A percentile compares a stretch with the other conserved stretches of the same genome.
Conservation (phyloP, 768 basidiomycete species). For the Phylloporus sp. region DNA sequence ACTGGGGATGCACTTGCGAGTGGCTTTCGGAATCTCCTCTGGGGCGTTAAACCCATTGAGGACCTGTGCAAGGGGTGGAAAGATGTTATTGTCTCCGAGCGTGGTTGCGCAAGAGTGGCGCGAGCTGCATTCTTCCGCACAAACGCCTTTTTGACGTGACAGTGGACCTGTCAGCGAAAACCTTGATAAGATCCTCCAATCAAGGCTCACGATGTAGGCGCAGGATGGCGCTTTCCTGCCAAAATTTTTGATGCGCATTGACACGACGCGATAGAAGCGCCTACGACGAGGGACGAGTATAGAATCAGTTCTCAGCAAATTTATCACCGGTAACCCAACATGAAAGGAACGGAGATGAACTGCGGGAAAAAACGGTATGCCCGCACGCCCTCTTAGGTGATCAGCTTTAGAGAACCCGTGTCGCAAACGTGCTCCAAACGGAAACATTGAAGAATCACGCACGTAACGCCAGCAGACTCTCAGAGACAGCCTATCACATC, state of each 20-base stretch:
- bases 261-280: not conserved
- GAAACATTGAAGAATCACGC: not conserved
- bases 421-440: not conserved
- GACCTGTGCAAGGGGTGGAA: not conserved
- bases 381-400: not conserved
- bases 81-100: not conserved
- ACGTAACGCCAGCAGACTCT: not conserved
- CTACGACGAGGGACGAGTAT: not conserved
- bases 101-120: not conserved
- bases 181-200: not conserved
- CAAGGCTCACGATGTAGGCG: not conserved
- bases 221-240: not conserved
- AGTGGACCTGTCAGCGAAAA: not conserved
- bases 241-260: not conserved
- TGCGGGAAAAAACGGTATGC: not conserved
- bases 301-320: not conserved
- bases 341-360: not conserved
- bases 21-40: too few relatives aligned
- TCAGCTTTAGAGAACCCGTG: not conserved
- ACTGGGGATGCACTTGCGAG: not conserved
- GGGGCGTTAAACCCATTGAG: not conserved
- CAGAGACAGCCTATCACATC: not conserved
- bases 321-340: not conserved
- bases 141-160: slow-evolving; percentile 5
- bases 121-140: not conserved